Base-by-base conservation (phyloP, 176 grass and related monocot genomes). In the Aegilops sharonensis region DNA sequence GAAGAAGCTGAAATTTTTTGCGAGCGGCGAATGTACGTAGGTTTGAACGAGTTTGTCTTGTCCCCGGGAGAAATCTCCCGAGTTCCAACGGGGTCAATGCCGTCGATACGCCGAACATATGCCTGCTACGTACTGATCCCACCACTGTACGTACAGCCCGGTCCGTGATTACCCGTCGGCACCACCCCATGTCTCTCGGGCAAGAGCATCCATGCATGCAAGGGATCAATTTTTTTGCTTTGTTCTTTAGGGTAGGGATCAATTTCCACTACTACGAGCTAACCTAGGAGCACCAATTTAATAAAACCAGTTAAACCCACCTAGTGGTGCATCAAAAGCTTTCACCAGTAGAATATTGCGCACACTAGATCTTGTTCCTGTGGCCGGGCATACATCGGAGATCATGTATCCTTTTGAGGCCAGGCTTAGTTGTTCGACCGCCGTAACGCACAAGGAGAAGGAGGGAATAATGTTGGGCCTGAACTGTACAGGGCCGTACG, bases 51-150 rank as follows among this genome's bases (percentile, higher is more conserved):
- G 32, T 87, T 89, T 54, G 50, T 54, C 50, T 80, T 25, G 68
- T 84, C 84, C 68, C 85, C 47, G 73, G 23, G 76, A 86, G 80
- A 84, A 84, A 77, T 63, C 62, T 81, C 77, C 77, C 85, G 77
- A 84, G 29, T 91, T 76, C 89, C 89, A 76, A 87, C 76, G 17
- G 75, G 24, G 89, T 84, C 85, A 84, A 91, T 87, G 85, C 85
- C 76, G 81, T 56, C 0, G 47, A 87, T 52, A 76, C 80, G 45
- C 68, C 81, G 73, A 80, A 81, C 89, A 91, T 54, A 54, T 37
- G 89, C 74, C 15, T 8, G 56, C 56, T 21, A 21, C 56, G 56
- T 21, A 8, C 18, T 74, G 18, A 54, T 7, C 79, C 56, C 73
- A 67, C 57, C 42, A 20, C 23, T 1, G 64, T 66, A 59, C 56